Percentiles rank a stretch among this genome's conserved stretches.
These are phyloP conservation scores for Microdochium trichocladiopsis DNA, from an alignment of 2,329 filamentous ascomycete species.

Conservation along the genomic window DNA sequence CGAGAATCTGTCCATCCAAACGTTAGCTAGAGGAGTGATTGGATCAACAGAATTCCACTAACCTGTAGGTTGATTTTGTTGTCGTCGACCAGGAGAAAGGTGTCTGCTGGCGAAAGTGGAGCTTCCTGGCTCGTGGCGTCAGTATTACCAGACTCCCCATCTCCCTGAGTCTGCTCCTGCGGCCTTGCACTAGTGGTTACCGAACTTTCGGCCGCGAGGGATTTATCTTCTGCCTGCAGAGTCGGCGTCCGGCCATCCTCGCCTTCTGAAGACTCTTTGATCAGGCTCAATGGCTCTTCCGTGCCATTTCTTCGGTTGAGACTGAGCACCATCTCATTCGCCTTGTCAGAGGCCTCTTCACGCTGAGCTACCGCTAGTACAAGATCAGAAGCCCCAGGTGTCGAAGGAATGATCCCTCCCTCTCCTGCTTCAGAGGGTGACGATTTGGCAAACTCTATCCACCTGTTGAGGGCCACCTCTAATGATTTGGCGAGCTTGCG, in stretches of 20 bases:
- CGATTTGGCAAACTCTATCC: slow-evolving; percentile 9
- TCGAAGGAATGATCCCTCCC: background rate
- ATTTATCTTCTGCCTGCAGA: too few relatives aligned
- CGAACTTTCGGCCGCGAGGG: too few relatives aligned
- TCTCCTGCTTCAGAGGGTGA: background rate
- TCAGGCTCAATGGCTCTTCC: background rate
- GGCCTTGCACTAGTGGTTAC: too few relatives aligned
- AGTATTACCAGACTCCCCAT: too few relatives aligned
- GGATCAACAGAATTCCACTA: background rate
- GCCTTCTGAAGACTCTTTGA: too few relatives aligned
- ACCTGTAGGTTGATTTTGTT: slow-evolving; percentile 28
- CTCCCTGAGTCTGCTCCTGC: too few relatives aligned
- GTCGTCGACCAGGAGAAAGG: slow-evolving; percentile 28
- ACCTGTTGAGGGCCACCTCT: background rate
- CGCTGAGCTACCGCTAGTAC: background rate
- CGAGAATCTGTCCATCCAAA: slow-evolving; percentile 13
- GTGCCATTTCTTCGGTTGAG: background rate
- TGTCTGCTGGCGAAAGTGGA: background rate
- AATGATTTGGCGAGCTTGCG: slow-evolving; percentile 27
- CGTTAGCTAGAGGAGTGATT: background rate
- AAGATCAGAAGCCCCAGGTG: background rate
- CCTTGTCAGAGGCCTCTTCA: background rate
- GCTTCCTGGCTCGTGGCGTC: background rate
- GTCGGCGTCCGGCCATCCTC: too few relatives aligned
- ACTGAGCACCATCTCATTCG: background rate